These are phyloP conservation scores for Zygnema circumcarinatum DNA, from an alignment of 139 green algal species.

Conservation along the genomic window DNA sequence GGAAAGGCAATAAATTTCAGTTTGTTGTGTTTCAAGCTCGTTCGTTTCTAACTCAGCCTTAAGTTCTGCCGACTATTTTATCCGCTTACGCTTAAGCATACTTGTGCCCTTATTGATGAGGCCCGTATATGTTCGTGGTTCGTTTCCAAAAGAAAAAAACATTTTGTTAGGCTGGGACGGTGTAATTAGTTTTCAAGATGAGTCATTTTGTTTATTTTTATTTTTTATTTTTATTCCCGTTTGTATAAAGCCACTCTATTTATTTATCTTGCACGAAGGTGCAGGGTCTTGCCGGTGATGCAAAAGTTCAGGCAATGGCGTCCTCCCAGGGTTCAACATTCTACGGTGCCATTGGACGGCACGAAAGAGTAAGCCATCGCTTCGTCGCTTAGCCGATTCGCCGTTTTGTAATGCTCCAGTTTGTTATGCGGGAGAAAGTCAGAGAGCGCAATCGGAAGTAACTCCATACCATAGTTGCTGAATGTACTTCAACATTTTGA, in stretches of 20 bases:
- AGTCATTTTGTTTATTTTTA: background rate
- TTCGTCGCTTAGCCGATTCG: too few species aligned
- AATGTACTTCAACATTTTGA: too few species aligned
- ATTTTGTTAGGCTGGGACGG: background rate
- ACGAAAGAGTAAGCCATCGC: constrained; percentile 3
- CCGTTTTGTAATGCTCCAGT: too few species aligned
- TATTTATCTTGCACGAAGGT: too few species aligned
- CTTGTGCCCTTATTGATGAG: background rate
- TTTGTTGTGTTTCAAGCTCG: background rate
- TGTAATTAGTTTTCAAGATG: too few species aligned
- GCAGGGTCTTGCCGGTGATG: constrained; percentile 18
- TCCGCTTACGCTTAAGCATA: background rate
- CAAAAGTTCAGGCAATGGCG: constrained; percentile 22
- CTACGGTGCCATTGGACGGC: constrained; percentile 18
- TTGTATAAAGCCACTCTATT: too few species aligned
- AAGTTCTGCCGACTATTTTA: background rate
- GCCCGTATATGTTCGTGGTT: background rate
- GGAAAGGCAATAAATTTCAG: too few species aligned
- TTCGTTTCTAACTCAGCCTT: background rate
- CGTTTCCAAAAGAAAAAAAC: background rate
- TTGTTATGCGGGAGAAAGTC: too few species aligned
- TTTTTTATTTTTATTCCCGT: too few species aligned
- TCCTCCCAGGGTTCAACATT: constrained; percentile 1
- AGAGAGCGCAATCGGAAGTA: too few species aligned
- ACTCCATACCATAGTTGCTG: too few species aligned